phyloP scores from a whole-genome alignment of 2,329 filamentous ascomycete genomes.

The Aspergillus quadrilineatus region DNA sequence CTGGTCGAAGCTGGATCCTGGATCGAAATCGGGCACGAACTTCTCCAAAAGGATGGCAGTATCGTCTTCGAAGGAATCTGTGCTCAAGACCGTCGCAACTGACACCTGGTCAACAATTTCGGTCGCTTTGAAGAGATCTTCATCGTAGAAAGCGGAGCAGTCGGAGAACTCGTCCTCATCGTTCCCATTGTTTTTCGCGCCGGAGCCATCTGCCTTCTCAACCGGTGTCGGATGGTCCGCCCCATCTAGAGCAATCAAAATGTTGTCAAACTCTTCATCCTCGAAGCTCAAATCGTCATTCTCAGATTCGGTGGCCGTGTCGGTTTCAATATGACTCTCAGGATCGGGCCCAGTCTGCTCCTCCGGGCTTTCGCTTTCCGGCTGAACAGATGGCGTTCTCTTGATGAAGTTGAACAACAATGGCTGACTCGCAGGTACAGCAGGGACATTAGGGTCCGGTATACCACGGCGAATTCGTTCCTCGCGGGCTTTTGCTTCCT shows the following conservation, averaged over 20 bases:
- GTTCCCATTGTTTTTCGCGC: not conserved
- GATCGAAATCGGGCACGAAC: conserved; percentile 22
- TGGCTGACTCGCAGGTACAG: conserved; percentile 37
- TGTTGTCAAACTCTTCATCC: conserved; percentile 22
- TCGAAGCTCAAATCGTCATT: conserved; percentile 10
- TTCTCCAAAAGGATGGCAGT: conserved; percentile 32
- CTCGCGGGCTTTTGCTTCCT: conserved; percentile 35
- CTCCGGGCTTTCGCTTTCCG: conserved; percentile 12
- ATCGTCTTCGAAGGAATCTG: conserved; percentile 37
- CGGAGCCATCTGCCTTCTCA: not conserved
- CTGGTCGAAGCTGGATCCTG: conserved; percentile 22
- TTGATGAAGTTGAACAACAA: conserved; percentile 34
- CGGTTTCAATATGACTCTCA: conserved; percentile 21
- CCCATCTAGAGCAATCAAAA: conserved; percentile 1
- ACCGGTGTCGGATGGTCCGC: conserved; percentile 10
- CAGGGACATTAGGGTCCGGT: conserved; percentile 31
- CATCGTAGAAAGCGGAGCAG: conserved; percentile 34
- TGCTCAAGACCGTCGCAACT: conserved; percentile 12
- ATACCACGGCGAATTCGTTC: conserved; percentile 33
- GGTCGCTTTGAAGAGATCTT: conserved; percentile 27
- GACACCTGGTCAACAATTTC: conserved; percentile 10
- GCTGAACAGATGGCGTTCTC: conserved; percentile 14
- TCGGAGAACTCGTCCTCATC: conserved; percentile 32
- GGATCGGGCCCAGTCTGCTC: conserved; percentile 16
- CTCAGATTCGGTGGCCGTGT: conserved; percentile 3